These are phyloP conservation scores for Penicillium sp. DNA, from an alignment of 2,329 filamentous ascomycete genomes.

Conservation along the genomic window DNA sequence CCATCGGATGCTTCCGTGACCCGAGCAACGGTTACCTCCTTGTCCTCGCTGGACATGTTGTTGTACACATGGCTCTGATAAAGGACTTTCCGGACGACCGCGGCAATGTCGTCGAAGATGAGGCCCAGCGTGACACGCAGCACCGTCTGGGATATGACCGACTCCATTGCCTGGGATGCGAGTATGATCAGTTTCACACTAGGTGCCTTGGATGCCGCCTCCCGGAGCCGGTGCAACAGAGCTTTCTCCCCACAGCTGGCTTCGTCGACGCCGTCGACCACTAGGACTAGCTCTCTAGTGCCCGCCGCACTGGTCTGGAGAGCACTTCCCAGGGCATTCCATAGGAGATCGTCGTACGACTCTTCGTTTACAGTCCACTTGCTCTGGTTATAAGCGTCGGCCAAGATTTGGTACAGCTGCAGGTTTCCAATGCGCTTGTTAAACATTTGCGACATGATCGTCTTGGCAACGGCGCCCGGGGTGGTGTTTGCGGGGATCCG, in stretches of 20 bases:
- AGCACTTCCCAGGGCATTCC: constrained; percentile 27
- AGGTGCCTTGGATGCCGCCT: constrained; percentile 16
- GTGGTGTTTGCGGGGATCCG: constrained; percentile 27
- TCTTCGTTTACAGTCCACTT: constrained; percentile 17
- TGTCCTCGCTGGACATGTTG: constrained; percentile 25
- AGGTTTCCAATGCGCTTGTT: constrained; percentile 35
- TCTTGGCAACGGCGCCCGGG: constrained; percentile 28
- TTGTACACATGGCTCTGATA: constrained; percentile 18
- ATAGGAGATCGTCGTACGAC: constrained; percentile 32
- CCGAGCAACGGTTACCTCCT: constrained; percentile 27
- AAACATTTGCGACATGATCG: constrained; percentile 33
- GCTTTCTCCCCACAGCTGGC: constrained; percentile 23
- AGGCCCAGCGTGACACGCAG: constrained; percentile 26
- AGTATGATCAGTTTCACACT: constrained; percentile 28
- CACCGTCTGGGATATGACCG: constrained; percentile 8
- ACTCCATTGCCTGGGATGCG: constrained; percentile 19
- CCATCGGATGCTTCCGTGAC: constrained; percentile 29
- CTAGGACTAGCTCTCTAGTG: constrained; percentile 31
- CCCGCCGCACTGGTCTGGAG: constrained; percentile 23
- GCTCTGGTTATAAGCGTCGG: constrained; percentile 25
- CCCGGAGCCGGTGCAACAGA: constrained; percentile 24
- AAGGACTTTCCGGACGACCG: constrained; percentile 26
- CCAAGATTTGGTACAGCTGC: constrained; percentile 30
- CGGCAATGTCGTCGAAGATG: constrained; percentile 32
- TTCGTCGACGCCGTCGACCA: constrained; percentile 36